phyloP scores from a whole-genome alignment of 176 grass and related monocot species.

The Aegilops bicornis region DNA sequence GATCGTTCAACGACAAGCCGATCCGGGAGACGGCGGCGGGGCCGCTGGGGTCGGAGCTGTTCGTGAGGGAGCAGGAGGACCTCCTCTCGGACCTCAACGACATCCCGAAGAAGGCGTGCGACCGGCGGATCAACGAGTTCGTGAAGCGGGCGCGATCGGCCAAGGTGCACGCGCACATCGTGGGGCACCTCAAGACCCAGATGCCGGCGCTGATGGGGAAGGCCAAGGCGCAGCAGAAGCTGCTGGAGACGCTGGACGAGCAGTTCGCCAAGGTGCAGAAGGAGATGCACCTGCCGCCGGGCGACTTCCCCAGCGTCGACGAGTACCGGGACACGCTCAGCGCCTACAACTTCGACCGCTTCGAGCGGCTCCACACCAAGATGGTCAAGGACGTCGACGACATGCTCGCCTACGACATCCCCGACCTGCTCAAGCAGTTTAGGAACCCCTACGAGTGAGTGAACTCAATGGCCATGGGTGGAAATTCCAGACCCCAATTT shows the following conservation, averaged over 20 bases:
- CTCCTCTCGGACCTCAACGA: slow-evolving; percentile 81
- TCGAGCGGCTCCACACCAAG: slow-evolving; percentile 70
- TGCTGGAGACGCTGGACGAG: slow-evolving; percentile 56
- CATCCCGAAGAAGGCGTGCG: slow-evolving; percentile 90
- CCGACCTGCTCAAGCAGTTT: slow-evolving; percentile 75
- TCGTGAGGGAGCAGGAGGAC: slow-evolving; percentile 82
- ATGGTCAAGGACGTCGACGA: slow-evolving; percentile 80
- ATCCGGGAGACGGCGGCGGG: slow-evolving; percentile 59
- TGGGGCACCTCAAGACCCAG: slow-evolving; percentile 72
- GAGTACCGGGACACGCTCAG: slow-evolving; percentile 61
- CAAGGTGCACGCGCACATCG: slow-evolving; percentile 74
- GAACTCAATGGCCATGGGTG: no score
- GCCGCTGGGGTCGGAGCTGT: slow-evolving; percentile 69
- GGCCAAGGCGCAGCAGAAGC: slow-evolving; percentile 73
- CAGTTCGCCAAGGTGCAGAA: slow-evolving; percentile 75
- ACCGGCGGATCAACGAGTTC: slow-evolving; percentile 76
- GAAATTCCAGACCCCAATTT: no score
- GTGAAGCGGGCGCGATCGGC: slow-evolving; percentile 72
- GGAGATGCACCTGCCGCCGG: slow-evolving; percentile 64
- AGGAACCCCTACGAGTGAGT: slow-evolving; percentile 72
- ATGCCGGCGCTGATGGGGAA: slow-evolving; percentile 85
- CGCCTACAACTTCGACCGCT: slow-evolving; percentile 67
- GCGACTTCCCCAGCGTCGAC: slow-evolving; percentile 73
- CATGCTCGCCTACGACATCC: slow-evolving; percentile 82
- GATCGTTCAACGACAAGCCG: slow-evolving; percentile 92